Conservation (phyloP, 2,329 filamentous ascomycete genomes). For the Aspergillus sp. region DNA sequence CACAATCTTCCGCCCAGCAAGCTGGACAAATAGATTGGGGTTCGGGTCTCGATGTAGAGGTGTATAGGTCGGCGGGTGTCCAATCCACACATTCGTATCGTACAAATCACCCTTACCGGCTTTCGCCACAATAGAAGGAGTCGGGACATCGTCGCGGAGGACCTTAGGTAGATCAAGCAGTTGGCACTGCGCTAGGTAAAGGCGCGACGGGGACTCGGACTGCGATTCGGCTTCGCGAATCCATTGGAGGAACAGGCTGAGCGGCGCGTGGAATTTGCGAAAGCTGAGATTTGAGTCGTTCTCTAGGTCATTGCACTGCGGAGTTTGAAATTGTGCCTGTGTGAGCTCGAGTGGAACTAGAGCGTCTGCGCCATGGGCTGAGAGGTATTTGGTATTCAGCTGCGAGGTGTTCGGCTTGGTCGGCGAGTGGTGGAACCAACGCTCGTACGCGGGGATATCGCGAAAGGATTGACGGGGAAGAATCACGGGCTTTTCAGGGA, state of each 20-base stretch:
- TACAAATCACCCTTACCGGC: conserved; percentile 83
- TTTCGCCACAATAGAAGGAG: conserved; percentile 61
- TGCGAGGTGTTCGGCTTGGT: conserved; percentile 26
- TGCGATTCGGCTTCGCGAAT: conserved; percentile 28
- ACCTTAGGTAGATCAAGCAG: conserved; percentile 65
- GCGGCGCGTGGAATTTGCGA: conserved; percentile 47
- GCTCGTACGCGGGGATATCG: conserved; percentile 53
- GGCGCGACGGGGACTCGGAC: conserved; percentile 30
- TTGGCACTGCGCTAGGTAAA: conserved; percentile 85
- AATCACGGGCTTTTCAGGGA: conserved; percentile 53
- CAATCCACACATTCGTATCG: conserved; percentile 82
- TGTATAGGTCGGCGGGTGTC: conserved; percentile 81
- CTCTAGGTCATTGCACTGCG: not conserved
- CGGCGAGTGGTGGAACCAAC: conserved; percentile 58
- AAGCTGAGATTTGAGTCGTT: conserved; percentile 31
- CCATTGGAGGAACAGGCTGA: conserved; percentile 65
- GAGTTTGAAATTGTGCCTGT: conserved; percentile 8
- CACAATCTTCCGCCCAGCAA: conserved; percentile 70
- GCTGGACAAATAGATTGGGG: conserved; percentile 85
- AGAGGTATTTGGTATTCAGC: conserved; percentile 47
- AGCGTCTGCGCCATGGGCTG: conserved; percentile 45
- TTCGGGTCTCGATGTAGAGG: conserved; percentile 92
- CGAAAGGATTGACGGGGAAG: conserved; percentile 47
- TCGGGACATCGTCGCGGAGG: conserved; percentile 66
- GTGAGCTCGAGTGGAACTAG: conserved; percentile 62